These are phyloP conservation scores for Ceratobasidium sp. DNA, from an alignment of 1,284 basidiomycete genomes.

Conservation along the genomic window DNA sequence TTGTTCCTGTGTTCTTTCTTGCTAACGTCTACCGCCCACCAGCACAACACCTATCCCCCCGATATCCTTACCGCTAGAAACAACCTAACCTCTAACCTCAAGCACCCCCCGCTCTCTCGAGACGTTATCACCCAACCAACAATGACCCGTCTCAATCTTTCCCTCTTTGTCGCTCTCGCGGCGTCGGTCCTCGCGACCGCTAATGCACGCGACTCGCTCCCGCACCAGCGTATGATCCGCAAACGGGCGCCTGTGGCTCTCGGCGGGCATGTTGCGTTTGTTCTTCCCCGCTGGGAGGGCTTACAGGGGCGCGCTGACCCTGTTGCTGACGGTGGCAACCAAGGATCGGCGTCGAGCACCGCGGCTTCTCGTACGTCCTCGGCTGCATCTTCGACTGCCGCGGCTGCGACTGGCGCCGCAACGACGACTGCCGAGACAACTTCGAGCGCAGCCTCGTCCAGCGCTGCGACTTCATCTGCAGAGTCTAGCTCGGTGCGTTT, in stretches of 20 bases:
- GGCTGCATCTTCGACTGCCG: conserved; percentile 2
- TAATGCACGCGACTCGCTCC: conserved; percentile 36
- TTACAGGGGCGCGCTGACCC: not conserved
- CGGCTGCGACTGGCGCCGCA: not conserved
- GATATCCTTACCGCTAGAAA: not conserved
- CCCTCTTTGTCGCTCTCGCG: conserved; percentile 42
- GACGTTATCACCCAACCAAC: not conserved
- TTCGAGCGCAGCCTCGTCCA: not conserved
- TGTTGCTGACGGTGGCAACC: not conserved
- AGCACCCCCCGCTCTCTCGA: not conserved
- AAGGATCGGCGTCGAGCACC: not conserved
- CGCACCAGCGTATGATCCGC: conserved; percentile 44
- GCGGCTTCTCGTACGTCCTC: conserved; percentile 22
- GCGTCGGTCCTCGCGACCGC: conserved; percentile 15
- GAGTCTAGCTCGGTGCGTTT: conserved; percentile 10
- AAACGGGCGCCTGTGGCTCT: conserved; percentile 15
- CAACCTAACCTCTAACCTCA: not conserved
- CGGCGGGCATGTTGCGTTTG: not conserved
- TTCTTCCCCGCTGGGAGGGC: conserved; percentile 8
- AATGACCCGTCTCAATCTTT: conserved; percentile 42
- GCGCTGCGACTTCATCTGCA: not conserved
- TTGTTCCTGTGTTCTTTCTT: not conserved
- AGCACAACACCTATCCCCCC: not conserved
- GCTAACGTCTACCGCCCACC: conserved; percentile 3
- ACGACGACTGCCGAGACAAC: not conserved